Evolutionary conservation across 148 eudicot species (phyloP).

Genomic region (Nyssa sinensis): DNA sequence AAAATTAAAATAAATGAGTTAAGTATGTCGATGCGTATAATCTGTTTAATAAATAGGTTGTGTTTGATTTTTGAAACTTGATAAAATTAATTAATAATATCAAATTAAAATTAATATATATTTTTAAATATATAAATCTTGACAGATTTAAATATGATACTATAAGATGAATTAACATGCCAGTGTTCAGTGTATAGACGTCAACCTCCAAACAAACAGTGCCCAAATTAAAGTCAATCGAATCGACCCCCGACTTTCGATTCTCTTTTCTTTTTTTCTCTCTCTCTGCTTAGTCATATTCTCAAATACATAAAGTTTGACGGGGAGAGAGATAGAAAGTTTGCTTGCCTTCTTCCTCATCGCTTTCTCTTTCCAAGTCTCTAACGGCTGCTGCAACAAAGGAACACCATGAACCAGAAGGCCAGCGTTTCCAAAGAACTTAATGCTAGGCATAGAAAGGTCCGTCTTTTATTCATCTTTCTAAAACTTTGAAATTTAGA

Average conservation of each 20-base stretch:
- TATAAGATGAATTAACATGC: no score
- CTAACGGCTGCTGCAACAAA: not conserved
- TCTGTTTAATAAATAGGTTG: no score
- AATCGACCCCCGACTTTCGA: not conserved
- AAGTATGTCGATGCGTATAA: no score
- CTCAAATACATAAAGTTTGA: not conserved
- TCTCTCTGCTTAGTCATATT: conserved; percentile 9
- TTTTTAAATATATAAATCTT: no score
- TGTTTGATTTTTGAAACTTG: no score
- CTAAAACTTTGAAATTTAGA: not conserved
- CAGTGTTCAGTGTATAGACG: no score
- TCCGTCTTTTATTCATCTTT: conserved; percentile 5
- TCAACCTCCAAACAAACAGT: conserved; percentile 11
- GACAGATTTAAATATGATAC: no score
- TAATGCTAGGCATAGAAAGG: conserved; percentile 57
- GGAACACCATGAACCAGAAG: conserved; percentile 55
- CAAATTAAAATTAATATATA: no score
- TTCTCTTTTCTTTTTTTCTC: not conserved
- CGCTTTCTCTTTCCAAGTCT: not conserved
- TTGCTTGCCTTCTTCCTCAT: not conserved
- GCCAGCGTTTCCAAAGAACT: conserved; percentile 54
- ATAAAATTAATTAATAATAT: no score
- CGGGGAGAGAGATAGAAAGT: not conserved
- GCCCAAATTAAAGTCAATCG: conserved; percentile 3
- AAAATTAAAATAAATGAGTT: no score